Evolutionary conservation across 2,329 filamentous ascomycete species (phyloP).

Genomic region (Pestalotiopsis sp.): DNA sequence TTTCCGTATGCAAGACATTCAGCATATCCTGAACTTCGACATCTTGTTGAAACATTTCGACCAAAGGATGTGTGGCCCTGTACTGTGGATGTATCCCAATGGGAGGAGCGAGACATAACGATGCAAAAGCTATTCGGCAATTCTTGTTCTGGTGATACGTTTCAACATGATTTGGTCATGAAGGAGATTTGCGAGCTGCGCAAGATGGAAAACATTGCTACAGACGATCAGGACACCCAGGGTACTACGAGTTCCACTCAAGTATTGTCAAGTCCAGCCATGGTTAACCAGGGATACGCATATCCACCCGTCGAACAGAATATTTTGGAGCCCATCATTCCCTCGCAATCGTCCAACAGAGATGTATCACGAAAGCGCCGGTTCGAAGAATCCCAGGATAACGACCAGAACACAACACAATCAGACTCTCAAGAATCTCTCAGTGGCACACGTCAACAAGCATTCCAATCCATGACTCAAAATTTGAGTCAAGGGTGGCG

Average conservation of each 20-base stretch:
- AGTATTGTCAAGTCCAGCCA: neutral
- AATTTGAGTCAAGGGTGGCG: conserved; percentile 18
- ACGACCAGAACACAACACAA: neutral
- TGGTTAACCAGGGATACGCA: neutral
- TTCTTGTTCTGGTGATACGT: conserved; percentile 62
- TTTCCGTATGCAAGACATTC: conserved; percentile 93
- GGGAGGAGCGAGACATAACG: conserved; percentile 62
- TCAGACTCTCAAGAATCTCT: neutral
- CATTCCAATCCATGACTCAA: neutral
- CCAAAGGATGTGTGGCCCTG: conserved; percentile 84
- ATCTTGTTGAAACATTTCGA: conserved; percentile 67
- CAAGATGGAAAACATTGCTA: neutral
- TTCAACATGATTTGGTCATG: conserved; percentile 69
- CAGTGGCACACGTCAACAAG: neutral
- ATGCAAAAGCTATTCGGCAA: conserved; percentile 73
- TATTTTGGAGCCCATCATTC: neutral
- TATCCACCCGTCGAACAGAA: neutral
- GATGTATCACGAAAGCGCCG: neutral
- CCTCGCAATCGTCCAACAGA: neutral
- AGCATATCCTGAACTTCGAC: conserved; percentile 77
- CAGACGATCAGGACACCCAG: neutral
- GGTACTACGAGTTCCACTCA: neutral
- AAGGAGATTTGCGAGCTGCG: conserved; percentile 21
- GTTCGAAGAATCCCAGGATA: neutral
- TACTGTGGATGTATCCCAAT: conserved; percentile 66